Evolutionary conservation across 495 filamentous ascomycete species (phyloP), one percentile per base, ranked within the genome.

Genomic region (Gamarada debralockiae): DNA sequence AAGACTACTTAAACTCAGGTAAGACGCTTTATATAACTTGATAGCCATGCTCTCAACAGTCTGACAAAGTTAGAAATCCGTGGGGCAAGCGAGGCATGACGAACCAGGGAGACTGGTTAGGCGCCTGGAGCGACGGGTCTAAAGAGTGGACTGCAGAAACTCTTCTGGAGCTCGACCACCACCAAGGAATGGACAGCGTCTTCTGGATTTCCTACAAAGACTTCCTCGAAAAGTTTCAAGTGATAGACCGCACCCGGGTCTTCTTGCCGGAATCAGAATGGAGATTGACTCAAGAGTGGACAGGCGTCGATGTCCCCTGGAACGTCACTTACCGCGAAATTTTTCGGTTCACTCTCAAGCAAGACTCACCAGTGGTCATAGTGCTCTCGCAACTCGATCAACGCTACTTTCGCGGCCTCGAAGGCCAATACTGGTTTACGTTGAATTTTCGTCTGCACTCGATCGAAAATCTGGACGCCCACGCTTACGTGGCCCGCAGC

Each of bases 121-220:
- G 87, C 5, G 68, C 89, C 4, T 95, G 90, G 87, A 87, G 84
- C n/a, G 90, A 95, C 60, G 90, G 92, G 14, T 91, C 86, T 8
- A 89, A 91, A 60, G 84, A 96, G 67, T 97, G 92, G 89, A 96
- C 90, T 1, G 71, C 88, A 0, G 84, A 95, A 61, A 93, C 89
- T 89, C 83, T 95, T 75, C 66, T 79, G 33, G 83, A 83, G 50
- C 75, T 97, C 0, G 73, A 79, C 23, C 90, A 96, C 59, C 47
- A 55, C 22, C 55, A 96, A 64, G 92, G 92, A 22, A 85, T 95
- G 59, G 92, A 96, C 61, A 90, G 91, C 2, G 85, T 72, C 3
- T 83, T 81, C 52, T 83, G 79, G 79, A 83, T 83, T 53, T 75
- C 76, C 29, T 96, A 92, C 63, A 74, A 85, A 34, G 92, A 97